Percentiles rank a stretch among this genome's conserved stretches.
Evolutionary conservation across 208 protist genomes (phyloP).

Genomic region (Kentomonas sorsogonicus): DNA sequence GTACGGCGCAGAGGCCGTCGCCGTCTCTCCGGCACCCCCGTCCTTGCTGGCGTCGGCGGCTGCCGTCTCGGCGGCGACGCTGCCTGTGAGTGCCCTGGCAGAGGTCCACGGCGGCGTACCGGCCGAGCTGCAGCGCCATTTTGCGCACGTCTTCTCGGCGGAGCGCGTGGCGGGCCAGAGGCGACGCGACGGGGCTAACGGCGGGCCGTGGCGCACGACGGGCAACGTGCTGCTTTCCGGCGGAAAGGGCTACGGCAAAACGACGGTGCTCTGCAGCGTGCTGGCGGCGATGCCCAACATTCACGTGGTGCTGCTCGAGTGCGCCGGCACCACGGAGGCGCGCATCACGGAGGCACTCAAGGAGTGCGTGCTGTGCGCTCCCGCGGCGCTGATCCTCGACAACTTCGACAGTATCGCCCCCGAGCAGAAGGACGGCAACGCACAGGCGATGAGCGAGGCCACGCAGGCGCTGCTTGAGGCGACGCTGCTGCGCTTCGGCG

Average conservation of each 20-base stretch:
- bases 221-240: slow-evolving; percentile 80
- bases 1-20: slow-evolving; percentile 9
- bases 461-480: slow-evolving; percentile 61
- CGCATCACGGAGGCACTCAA: slow-evolving; percentile 39
- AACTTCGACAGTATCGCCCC: slow-evolving; percentile 78
- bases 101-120: neutral
- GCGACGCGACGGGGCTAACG: slow-evolving; percentile 47
- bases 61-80: neutral
- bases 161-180: slow-evolving; percentile 74
- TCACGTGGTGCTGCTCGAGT: slow-evolving; percentile 60
- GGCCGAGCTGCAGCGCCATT: slow-evolving; percentile 8
- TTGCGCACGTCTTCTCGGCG: slow-evolving; percentile 78
- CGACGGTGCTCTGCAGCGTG: slow-evolving; percentile 46
- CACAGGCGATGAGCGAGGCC: slow-evolving; percentile 43
- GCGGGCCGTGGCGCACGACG: slow-evolving; percentile 3
- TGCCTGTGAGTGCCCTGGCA: slow-evolving; percentile 1
- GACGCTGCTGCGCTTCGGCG: slow-evolving; percentile 40
- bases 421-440: slow-evolving; percentile 65
- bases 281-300: slow-evolving; percentile 22
- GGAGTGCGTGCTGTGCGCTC: slow-evolving; percentile 70
- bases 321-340: slow-evolving; percentile 31
- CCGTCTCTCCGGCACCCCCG: no score
- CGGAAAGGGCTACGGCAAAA: slow-evolving; percentile 82
- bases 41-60: neutral
- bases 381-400: slow-evolving; percentile 81